phyloP scores from a whole-genome alignment of 768 basidiomycete genomes.

The Boletellus emodensis region DNA sequence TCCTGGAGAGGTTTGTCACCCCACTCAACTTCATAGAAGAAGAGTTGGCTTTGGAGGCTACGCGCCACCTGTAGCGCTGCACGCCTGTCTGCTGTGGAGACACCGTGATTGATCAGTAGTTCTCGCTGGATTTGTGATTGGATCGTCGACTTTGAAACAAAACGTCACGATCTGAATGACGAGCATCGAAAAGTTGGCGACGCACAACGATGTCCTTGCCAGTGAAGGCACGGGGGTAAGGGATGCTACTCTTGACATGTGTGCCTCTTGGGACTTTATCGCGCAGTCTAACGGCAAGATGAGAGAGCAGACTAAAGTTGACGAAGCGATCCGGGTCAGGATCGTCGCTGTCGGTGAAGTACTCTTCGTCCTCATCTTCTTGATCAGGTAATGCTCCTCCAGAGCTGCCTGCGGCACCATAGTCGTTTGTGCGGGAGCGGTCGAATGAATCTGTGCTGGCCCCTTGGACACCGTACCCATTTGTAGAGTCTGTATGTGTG shows the following conservation, averaged over 20 bases:
- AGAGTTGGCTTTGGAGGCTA: slow-evolving; percentile 86
- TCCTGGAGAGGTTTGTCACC: slow-evolving; percentile 77
- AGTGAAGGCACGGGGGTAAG: slow-evolving; percentile 87
- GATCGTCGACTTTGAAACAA: slow-evolving; percentile 64
- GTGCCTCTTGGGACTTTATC: slow-evolving; percentile 85
- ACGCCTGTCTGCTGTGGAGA: slow-evolving; percentile 73
- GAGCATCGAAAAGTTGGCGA: slow-evolving; percentile 9
- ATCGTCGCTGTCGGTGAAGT: slow-evolving; percentile 49
- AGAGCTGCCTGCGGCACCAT: slow-evolving; percentile 15
- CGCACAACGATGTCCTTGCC: slow-evolving; percentile 92
- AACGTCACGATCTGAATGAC: slow-evolving; percentile 2
- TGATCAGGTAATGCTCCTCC: slow-evolving; percentile 18
- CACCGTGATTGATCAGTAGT: slow-evolving; percentile 68
- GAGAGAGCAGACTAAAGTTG: slow-evolving; percentile 81
- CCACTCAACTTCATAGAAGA: slow-evolving; percentile 98
- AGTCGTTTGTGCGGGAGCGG: slow-evolving; percentile 18
- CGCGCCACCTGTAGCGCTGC: slow-evolving; percentile 86
- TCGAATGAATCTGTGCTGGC: slow-evolving; percentile 27
- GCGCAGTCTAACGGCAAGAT: slow-evolving; percentile 83
- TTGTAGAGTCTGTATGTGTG: slow-evolving; percentile 14
- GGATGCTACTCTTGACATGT: slow-evolving; percentile 91
- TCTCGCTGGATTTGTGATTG: slow-evolving; percentile 85
- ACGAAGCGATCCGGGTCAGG: slow-evolving; percentile 75
- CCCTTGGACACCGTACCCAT: slow-evolving; percentile 15
- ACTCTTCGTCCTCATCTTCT: slow-evolving; percentile 29